Evolutionary conservation across 2,329 filamentous ascomycete species (phyloP), one percentile per base, ranked within the genome.

Genomic region (Aspergillus brunneoviolaceus): DNA sequence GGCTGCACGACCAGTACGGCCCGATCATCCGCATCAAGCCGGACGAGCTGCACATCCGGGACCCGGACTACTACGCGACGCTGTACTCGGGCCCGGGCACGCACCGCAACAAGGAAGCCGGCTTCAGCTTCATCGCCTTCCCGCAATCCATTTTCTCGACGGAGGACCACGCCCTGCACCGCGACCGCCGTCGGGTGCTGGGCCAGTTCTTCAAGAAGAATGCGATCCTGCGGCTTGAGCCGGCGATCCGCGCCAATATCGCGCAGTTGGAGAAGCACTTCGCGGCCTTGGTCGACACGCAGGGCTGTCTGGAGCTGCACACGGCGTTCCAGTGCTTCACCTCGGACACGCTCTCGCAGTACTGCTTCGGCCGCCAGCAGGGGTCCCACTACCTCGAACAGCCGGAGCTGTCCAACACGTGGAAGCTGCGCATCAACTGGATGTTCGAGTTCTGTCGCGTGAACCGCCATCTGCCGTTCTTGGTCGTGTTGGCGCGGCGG

Each of bases 241-340:
- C 53, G 5, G 27, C 29, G 2, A 57, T 57, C 11, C 2, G 5
- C 9, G 4, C 49, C 2, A 39, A 50, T 2, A 50, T 55, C 9
- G 12, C 33, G 16, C 49, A 54, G 2, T 14, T 54, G 9, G 29
- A 51, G 6, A 1, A 7, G n/a, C 49, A 25, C 39, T 53, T 21
- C 49, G 51, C 11, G n/a, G 14, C n/a, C 16, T 5, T 45, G 39
- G 35, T 51, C 4, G 53, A 35, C 5, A 48, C 53, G 21, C 29
- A 14, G 39, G 33, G 31, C 3, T 49, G 49, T 16, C 49, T 42
- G 35, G 33, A 29, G 14, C 14, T 61, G 45, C 58, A 61, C 23
- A 51, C 55, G 51, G 58, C 58, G n/a, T 55, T 58, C 27, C 49
- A 58, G 45, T 61, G 39, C 16, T 45, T 45, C 39, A 45, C 39